Base-by-base conservation (phyloP, 345 rosid genomes). In the Salix arbutifolia region DNA sequence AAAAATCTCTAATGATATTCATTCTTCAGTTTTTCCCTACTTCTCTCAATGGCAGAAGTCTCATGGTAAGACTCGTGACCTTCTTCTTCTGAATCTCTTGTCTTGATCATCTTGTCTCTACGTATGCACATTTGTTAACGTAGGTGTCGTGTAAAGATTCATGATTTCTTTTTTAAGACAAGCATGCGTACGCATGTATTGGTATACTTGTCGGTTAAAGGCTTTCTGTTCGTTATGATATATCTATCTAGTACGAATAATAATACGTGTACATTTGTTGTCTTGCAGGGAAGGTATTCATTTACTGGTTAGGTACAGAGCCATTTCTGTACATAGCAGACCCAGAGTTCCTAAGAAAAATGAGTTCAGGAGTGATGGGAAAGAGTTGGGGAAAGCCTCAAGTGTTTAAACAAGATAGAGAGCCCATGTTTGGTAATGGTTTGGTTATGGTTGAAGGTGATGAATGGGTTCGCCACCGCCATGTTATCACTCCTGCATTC, bases 361-460 rank as follows among this genome's bases (percentile, higher is more conserved):
- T 96, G 91, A 85, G 97, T 16, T 70, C 83, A 16, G 98, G 99
- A 16, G 90, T 96, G 8, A 68, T 88, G 90, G 99, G 98, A 16
- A 96, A 92, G 87, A 91, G 88, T 25, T 92, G 99, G 99, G 99
- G 99, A 68, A 96, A 96, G 74, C 98, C 98, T 48, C 70, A 69
- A 48, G 94, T 96, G 25, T 90, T 93, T 82, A 92, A 89, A 82
- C 82, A 84, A 38, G 99, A 96, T 80, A 88, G 98, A 74, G 84
- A 89, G 56, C 97, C 99, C 35, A 93, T 96, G 97, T 96, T 96
- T 74, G 99, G 99, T 18, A 83, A 88, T 12, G 98, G 99, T 37
- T 78, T 93, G 79, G 70, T 87, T 17, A 96, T 92, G 97, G 97
- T 88, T 60, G 98, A 93, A 84, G 97, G 97, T 3, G 93, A 93